Evolutionary conservation across 495 filamentous ascomycete genomes (phyloP).

Genomic region (Terfezia claveryi): DNA sequence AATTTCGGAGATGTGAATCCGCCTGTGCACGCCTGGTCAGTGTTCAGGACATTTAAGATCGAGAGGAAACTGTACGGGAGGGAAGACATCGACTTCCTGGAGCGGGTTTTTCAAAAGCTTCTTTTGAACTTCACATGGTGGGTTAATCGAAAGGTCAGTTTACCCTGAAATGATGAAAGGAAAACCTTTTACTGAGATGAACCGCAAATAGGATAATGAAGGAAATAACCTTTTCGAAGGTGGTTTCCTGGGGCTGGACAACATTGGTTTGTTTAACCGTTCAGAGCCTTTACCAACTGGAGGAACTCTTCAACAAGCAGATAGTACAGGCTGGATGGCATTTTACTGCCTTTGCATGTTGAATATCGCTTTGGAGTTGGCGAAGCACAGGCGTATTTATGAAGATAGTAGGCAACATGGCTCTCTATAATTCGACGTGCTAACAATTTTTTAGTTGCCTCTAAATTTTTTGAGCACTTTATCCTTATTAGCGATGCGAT

Average conservation of each 20-base stretch:
- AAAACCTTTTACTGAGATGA: constrained; percentile 30
- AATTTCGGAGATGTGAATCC: constrained; percentile 96
- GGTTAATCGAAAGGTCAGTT: constrained; percentile 65
- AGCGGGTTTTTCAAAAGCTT: constrained; percentile 89
- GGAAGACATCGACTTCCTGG: constrained; percentile 84
- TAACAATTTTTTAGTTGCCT: constrained; percentile 33
- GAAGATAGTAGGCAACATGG: constrained; percentile 42
- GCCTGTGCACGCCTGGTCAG: constrained; percentile 88
- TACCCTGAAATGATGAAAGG: background rate
- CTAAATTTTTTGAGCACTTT: constrained; percentile 97
- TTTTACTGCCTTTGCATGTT: constrained; percentile 92
- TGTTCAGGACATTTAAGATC: constrained; percentile 90
- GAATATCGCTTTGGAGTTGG: constrained; percentile 83
- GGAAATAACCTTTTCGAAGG: constrained; percentile 95
- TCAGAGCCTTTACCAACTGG: constrained; percentile 89
- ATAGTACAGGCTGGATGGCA: constrained; percentile 97
- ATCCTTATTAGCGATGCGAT: constrained; percentile 94
- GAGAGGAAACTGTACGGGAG: constrained; percentile 91
- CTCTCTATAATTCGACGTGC: background rate
- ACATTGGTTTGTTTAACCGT: constrained; percentile 94
- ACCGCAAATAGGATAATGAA: constrained; percentile 77
- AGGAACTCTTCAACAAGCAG: constrained; percentile 80
- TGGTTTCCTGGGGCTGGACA: constrained; percentile 89
- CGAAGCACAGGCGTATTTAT: constrained; percentile 87
- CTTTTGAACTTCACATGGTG: constrained; percentile 97